These are phyloP conservation scores for Jasminum sambac DNA, from an alignment of 257 asterid genomes.

Conservation along the genomic window DNA sequence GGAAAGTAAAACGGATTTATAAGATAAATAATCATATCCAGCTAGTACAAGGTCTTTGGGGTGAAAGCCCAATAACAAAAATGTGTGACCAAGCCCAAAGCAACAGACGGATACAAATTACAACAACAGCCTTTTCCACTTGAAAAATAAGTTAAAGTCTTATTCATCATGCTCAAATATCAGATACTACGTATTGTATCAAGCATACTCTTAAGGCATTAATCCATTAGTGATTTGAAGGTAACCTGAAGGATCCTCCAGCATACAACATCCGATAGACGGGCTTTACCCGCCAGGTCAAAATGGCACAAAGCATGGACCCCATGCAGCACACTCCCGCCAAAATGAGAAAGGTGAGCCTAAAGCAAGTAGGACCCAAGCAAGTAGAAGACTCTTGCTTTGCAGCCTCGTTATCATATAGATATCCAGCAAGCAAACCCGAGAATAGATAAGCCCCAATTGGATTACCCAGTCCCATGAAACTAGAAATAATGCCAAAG, in stretches of 20 bases:
- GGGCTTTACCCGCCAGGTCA: conserved; percentile 57
- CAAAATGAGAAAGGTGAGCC: conserved; percentile 54
- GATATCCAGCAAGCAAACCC: conserved; percentile 63
- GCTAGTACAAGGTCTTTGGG: no score
- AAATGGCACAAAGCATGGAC: conserved; percentile 42
- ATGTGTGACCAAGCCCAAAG: no score
- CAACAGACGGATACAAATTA: no score
- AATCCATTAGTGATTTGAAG: conserved; percentile 34
- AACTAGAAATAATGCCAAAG: conserved; percentile 63
- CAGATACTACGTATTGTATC: neutral
- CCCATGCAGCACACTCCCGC: conserved; percentile 64
- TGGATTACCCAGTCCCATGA: conserved; percentile 67
- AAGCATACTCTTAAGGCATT: neutral
- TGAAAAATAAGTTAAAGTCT: neutral
- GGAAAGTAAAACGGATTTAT: no score
- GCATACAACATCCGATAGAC: conserved; percentile 69
- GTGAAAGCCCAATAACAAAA: no score
- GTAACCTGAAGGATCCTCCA: conserved; percentile 64
- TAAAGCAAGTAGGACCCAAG: conserved; percentile 65
- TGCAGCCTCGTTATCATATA: conserved; percentile 65
- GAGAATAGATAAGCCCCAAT: conserved; percentile 71
- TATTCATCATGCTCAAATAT: neutral
- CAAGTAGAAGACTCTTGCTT: conserved; percentile 52
- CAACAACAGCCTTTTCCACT: no score
- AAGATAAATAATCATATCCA: no score